Evolutionary conservation across 164 flowering plant genomes (phyloP).

Genomic region (Taxillus chinensis): DNA sequence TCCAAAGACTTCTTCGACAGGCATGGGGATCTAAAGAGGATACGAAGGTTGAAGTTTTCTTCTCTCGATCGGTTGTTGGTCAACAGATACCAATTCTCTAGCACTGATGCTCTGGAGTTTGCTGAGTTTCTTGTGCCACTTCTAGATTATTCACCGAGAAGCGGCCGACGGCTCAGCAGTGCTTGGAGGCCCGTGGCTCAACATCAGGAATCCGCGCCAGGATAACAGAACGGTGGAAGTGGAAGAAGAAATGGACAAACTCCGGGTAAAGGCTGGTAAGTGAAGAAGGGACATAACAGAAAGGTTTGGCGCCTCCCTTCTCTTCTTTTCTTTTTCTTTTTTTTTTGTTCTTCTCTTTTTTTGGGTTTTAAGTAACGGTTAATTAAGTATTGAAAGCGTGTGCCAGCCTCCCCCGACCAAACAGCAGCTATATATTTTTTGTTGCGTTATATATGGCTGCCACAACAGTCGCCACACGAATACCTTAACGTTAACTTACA

Average conservation of each 20-base stretch:
- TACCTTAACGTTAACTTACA: no score
- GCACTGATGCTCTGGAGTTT: constrained; percentile 63
- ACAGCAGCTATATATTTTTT: no score
- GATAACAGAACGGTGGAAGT: constrained; percentile 23
- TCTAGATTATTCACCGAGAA: constrained; percentile 84
- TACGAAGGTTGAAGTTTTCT: constrained; percentile 68
- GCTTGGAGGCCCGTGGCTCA: constrained; percentile 82
- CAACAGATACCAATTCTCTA: constrained; percentile 58
- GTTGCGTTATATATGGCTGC: no score
- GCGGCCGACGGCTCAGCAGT: constrained; percentile 82
- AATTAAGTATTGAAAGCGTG: no score
- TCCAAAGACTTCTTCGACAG: constrained; percentile 86
- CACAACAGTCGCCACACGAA: no score
- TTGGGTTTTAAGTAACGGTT: no score
- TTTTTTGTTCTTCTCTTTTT: no score
- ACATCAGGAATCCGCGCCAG: constrained; percentile 12
- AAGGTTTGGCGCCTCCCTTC: no score
- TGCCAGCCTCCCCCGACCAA: no score
- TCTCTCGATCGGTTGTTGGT: constrained; percentile 56
- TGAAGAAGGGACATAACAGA: constrained; percentile 16
- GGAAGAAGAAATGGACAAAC: constrained; percentile 41
- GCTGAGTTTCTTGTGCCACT: constrained; percentile 66
- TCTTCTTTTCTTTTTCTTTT: no score
- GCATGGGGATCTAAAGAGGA: constrained; percentile 88
- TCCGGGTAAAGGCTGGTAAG: constrained; percentile 41